A percentile compares a stretch with the other conserved stretches of the same genome.
Conservation (phyloP, 148 eudicot genomes). For the Limonium bicolor region DNA sequence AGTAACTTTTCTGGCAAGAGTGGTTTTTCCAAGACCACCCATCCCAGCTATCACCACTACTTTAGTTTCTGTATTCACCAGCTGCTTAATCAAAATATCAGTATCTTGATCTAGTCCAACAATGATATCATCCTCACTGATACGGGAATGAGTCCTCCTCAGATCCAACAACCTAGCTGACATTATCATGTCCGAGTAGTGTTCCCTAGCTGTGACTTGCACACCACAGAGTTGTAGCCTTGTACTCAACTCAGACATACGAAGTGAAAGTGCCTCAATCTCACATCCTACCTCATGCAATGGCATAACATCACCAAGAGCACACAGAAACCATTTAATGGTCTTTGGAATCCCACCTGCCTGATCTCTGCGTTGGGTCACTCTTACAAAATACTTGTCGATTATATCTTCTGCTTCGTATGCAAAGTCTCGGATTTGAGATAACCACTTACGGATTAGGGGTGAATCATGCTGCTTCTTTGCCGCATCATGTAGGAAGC, state of each 20-base stretch:
- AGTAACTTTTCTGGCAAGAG: constrained; percentile 6
- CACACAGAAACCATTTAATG: neutral
- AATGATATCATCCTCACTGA: neutral
- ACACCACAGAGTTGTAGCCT: neutral
- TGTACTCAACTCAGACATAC: neutral
- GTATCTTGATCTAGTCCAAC: constrained; percentile 1
- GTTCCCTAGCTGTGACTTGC: neutral
- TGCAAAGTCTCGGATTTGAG: constrained; percentile 4
- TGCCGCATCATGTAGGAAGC: constrained; percentile 8
- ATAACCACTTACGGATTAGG: constrained; percentile 3
- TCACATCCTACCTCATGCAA: neutral
- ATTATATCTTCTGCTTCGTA: constrained; percentile 7
- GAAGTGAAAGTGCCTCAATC: neutral
- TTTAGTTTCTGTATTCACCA: neutral
- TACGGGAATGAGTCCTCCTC: constrained; percentile 1
- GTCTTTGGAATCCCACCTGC: neutral
- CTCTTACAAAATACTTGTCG: constrained; percentile 1
- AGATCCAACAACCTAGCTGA: neutral
- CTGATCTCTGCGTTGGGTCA: neutral
- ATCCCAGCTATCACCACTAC: constrained; percentile 10
- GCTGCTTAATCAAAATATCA: neutral
- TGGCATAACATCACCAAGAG: neutral
- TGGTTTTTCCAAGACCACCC: constrained; percentile 15
- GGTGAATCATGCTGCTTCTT: neutral
- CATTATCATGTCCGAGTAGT: neutral